These are phyloP conservation scores for Ophiognomonia clavigignenti-juglandacearum DNA, from an alignment of 2,329 filamentous ascomycete species.

Conservation along the genomic window DNA sequence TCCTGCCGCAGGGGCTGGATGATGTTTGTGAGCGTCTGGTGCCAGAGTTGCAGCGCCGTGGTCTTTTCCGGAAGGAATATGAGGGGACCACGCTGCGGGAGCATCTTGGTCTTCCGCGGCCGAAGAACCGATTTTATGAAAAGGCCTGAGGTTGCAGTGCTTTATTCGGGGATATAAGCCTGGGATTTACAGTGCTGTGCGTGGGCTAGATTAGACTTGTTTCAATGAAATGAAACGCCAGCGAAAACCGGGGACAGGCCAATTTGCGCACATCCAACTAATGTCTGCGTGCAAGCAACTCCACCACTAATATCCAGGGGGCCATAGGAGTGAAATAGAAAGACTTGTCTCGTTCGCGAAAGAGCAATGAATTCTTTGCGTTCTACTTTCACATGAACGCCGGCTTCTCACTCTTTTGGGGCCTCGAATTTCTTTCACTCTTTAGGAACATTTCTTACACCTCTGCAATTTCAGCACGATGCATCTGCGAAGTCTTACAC, in stretches of 20 bases:
- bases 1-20: slow-evolving; percentile 44
- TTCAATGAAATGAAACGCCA: slow-evolving; percentile 14
- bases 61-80: slow-evolving; percentile 47
- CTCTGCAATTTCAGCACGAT: slow-evolving; percentile 2
- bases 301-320: slow-evolving; percentile 3
- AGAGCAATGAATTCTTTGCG: not conserved
- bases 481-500: slow-evolving; percentile 1
- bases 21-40: slow-evolving; percentile 41
- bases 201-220: slow-evolving; percentile 8
- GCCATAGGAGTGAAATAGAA: not conserved
- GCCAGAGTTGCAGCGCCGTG: slow-evolving; percentile 46
- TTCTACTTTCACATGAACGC: not conserved
- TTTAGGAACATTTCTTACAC: not conserved
- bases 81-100: slow-evolving; percentile 47
- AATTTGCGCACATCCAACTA: not conserved
- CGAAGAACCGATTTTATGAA: slow-evolving; percentile 33
- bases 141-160: not conserved
- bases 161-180: too few species aligned
- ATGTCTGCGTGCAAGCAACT: slow-evolving; percentile 4
- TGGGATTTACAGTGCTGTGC: too few species aligned
- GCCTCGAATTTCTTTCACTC: not conserved
- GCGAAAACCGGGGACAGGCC: slow-evolving; percentile 2
- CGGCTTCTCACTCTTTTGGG: not conserved
- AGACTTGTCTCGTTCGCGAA: not conserved
- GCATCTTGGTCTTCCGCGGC: slow-evolving; percentile 47